Conservation (phyloP, 345 rosid species). For the Lepidium aucheri region DNA sequence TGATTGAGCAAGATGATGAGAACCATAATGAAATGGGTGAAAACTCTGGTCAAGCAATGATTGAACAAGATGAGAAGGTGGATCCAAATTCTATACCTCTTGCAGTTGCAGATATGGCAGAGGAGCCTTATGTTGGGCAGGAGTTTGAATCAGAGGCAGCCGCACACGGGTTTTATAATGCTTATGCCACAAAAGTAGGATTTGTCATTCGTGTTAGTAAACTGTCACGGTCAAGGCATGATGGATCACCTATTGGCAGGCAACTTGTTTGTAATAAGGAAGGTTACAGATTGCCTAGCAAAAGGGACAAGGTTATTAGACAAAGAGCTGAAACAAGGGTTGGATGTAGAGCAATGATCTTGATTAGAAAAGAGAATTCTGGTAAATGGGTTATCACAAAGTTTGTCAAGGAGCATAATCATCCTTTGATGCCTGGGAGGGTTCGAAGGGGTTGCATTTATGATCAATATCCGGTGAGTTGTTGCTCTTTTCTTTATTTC, state of each 20-base stretch:
- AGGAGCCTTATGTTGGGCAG: conserved; percentile 71
- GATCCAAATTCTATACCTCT: conserved; percentile 38
- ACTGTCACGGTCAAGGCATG: conserved; percentile 92
- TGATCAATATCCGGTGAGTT: conserved; percentile 95
- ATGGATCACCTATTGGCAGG: conserved; percentile 91
- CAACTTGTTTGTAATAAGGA: conserved; percentile 97
- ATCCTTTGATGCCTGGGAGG: conserved; percentile 77
- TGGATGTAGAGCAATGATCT: conserved; percentile 97
- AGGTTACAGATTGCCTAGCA: conserved; percentile 88
- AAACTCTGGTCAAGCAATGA: conserved; percentile 39
- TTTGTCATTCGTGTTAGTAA: conserved; percentile 96
- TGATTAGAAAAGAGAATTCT: conserved; percentile 85
- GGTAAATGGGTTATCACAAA: conserved; percentile 94
- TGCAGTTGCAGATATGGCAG: conserved; percentile 23
- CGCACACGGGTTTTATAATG: conserved; percentile 83
- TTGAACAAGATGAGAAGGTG: conserved; percentile 43
- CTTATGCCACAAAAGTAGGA: conserved; percentile 82
- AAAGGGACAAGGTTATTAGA: conserved; percentile 86
- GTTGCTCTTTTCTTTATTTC: not conserved
- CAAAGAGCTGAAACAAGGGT: conserved; percentile 97
- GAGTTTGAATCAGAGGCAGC: conserved; percentile 95
- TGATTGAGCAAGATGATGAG: conserved; percentile 36
- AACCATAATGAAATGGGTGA: conserved; percentile 33
- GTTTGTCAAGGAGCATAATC: conserved; percentile 88
- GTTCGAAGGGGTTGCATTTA: conserved; percentile 87